phyloP scores from a whole-genome alignment of 805 yeast genomes.

The Kregervanrija delftensis region DNA sequence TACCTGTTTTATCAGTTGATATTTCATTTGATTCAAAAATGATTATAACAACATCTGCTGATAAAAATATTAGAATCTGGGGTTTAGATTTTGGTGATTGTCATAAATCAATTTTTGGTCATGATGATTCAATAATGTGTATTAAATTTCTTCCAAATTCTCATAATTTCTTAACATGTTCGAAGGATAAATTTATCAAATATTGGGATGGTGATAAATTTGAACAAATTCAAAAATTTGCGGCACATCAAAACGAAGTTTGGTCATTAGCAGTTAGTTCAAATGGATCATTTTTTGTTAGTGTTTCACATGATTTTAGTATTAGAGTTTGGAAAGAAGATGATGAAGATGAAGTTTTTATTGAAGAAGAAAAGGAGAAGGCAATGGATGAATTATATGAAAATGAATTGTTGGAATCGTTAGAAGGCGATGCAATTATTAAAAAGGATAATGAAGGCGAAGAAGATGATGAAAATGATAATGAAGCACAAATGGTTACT shows the following conservation, averaged over 20 bases:
- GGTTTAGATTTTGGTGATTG: slow-evolving; percentile 99
- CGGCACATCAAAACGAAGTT: slow-evolving; percentile 86
- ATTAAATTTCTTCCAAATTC: slow-evolving; percentile 79
- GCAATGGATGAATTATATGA: slow-evolving; percentile 93
- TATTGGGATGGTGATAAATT: slow-evolving; percentile 99
- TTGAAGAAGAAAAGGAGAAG: slow-evolving; percentile 94
- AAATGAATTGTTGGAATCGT: slow-evolving; percentile 61
- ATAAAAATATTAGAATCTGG: slow-evolving; percentile 96
- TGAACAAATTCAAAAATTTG: slow-evolving; percentile 82
- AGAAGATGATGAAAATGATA: slow-evolving; percentile 36
- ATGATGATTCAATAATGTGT: slow-evolving; percentile 90
- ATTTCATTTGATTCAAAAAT: slow-evolving; percentile 84
- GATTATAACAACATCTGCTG: slow-evolving; percentile 91
- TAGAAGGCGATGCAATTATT: slow-evolving; percentile 47
- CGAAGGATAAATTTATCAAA: slow-evolving; percentile 84
- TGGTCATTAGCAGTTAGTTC: slow-evolving; percentile 83
- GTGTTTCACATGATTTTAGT: slow-evolving; percentile 90
- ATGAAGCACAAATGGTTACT: slow-evolving; percentile 58
- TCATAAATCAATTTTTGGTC: slow-evolving; percentile 94
- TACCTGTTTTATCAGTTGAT: slow-evolving; percentile 90
- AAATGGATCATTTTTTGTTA: slow-evolving; percentile 64
- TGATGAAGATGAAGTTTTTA: slow-evolving; percentile 80
- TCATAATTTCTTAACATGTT: slow-evolving; percentile 83
- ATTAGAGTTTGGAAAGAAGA: slow-evolving; percentile 91
- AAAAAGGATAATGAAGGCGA: slow-evolving; percentile 28